These are phyloP conservation scores for Limnomonas spitsbergensis DNA, from an alignment of 139 green algal species.

Conservation along the genomic window DNA sequence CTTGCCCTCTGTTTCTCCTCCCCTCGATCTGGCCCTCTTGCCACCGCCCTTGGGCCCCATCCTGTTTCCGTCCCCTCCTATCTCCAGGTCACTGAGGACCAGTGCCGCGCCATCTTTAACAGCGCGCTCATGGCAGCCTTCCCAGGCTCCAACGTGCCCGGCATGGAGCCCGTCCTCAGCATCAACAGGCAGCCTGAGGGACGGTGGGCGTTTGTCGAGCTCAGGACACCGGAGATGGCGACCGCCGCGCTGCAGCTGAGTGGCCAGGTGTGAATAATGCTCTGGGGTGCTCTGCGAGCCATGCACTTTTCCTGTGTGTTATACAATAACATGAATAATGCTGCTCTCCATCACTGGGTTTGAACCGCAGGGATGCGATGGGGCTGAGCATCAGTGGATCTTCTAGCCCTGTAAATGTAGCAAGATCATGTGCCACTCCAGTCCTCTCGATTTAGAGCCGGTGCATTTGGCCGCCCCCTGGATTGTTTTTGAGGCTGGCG, in stretches of 20 bases:
- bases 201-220: conserved; percentile 82
- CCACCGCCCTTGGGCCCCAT: too few species aligned
- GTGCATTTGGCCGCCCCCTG: too few species aligned
- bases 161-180: conserved; percentile 68
- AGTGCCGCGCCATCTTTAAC: conserved; percentile 77
- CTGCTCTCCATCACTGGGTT: too few species aligned
- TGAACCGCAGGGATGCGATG: too few species aligned
- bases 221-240: conserved; percentile 80
- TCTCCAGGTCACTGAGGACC: conserved; percentile 60
- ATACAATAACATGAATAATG: too few species aligned
- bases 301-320: background rate
- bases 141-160: conserved; percentile 41
- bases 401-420: too few species aligned
- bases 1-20: conserved; percentile 3
- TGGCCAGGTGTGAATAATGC: conserved; percentile 59
- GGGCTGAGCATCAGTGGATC: too few species aligned
- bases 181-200: conserved; percentile 49
- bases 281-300: too few species aligned
- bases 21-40: background rate
- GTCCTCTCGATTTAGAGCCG: too few species aligned
- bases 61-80: too few species aligned
- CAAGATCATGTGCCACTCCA: too few species aligned
- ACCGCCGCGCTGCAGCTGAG: conserved; percentile 77
- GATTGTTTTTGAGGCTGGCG: too few species aligned
- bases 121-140: conserved; percentile 68